phyloP scores from a whole-genome alignment of 2,329 filamentous ascomycete species.

The Teratosphaeriaceae sp. region DNA sequence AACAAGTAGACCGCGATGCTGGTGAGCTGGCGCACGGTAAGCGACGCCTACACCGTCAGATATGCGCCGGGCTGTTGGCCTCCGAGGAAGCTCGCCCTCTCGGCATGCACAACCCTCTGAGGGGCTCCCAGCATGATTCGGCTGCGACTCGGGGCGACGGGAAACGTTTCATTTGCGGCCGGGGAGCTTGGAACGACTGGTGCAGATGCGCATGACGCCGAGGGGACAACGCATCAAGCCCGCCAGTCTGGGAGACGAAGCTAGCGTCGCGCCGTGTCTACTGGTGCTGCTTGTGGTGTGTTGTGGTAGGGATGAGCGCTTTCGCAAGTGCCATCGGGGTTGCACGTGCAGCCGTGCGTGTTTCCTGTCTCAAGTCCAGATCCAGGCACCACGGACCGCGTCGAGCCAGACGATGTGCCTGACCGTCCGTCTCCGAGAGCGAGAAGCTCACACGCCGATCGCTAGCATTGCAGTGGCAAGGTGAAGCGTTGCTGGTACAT shows the following conservation, averaged over 20 bases:
- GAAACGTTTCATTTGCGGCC: not conserved
- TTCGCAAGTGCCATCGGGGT: too few species aligned
- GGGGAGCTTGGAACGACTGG: not conserved
- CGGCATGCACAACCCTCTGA: not conserved
- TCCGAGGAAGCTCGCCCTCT: not conserved
- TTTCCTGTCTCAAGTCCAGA: not conserved
- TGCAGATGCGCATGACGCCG: not conserved
- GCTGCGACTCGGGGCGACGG: conserved; percentile 1
- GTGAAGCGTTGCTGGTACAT: too few species aligned
- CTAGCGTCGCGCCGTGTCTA: too few species aligned
- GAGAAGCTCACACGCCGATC: too few species aligned
- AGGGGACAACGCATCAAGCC: not conserved
- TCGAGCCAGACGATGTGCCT: not conserved
- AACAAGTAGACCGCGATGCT: not conserved
- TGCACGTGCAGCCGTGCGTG: not conserved
- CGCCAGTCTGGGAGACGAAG: too few species aligned
- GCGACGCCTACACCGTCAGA: not conserved
- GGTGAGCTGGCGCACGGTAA: not conserved
- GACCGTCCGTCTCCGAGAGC: not conserved
- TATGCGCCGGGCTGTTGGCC: not conserved
- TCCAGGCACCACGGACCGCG: not conserved
- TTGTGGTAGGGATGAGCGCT: not conserved
- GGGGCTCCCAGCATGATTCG: not conserved
- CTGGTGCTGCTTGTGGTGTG: too few species aligned
- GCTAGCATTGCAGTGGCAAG: too few species aligned